These are phyloP conservation scores for Podosphaera xanthii DNA, from an alignment of 2,329 filamentous ascomycete genomes.

Conservation along the genomic window DNA sequence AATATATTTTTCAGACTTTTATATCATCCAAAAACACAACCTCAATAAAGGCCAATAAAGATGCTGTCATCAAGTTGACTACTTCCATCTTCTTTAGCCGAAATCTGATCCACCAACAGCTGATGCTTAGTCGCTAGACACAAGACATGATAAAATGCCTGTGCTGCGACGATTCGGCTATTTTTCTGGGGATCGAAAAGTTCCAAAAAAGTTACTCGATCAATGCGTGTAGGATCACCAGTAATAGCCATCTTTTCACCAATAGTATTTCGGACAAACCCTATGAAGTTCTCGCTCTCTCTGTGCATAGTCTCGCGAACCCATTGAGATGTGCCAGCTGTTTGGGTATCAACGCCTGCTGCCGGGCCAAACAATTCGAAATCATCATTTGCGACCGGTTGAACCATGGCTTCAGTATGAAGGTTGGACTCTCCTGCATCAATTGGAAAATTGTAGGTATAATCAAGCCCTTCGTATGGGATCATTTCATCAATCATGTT, in stretches of 20 bases:
- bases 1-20: too few relatives aligned
- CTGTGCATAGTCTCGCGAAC: conserved; percentile 28
- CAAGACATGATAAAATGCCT: conserved; percentile 55
- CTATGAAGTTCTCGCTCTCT: conserved; percentile 39
- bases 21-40: not conserved
- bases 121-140: conserved; percentile 42
- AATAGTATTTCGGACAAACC: conserved; percentile 29
- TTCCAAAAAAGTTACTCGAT: conserved; percentile 41
- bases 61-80: not conserved
- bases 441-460: conserved; percentile 1
- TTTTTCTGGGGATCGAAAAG: conserved; percentile 34
- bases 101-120: conserved; percentile 35
- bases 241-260: conserved; percentile 6
- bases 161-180: conserved; percentile 40
- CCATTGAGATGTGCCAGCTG: conserved; percentile 24
- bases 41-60: not conserved
- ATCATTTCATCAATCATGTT: conserved; percentile 8
- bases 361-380: conserved; percentile 22
- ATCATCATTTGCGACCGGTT: conserved; percentile 12
- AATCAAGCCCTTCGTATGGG: conserved; percentile 11
- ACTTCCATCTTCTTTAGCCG: not conserved
- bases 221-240: conserved; percentile 1
- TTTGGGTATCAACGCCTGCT: conserved; percentile 24
- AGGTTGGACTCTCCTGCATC: not conserved
- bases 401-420: not conserved